Percentiles rank a stretch among this genome's conserved stretches.
phyloP scores from a whole-genome alignment of 2,329 filamentous ascomycete species.

The Alternaria arborescens region DNA sequence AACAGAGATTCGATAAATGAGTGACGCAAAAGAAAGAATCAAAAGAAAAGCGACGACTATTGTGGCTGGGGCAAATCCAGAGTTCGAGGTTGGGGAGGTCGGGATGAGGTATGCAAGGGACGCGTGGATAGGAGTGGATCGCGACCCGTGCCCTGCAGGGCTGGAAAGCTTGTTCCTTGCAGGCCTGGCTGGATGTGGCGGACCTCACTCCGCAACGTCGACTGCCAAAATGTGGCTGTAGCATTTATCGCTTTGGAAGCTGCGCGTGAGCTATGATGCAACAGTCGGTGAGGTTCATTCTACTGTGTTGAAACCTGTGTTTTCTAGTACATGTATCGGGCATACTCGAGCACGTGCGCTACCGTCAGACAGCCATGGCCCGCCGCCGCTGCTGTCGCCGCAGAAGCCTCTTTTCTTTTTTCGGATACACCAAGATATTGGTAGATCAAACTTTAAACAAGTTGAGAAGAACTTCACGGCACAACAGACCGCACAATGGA shows the following conservation, averaged over 20 bases:
- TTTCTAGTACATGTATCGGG: conserved; percentile 4
- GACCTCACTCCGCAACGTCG: conserved; percentile 5
- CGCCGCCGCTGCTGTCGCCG: not conserved
- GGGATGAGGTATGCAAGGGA: conserved; percentile 24
- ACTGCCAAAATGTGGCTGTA: conserved; percentile 5
- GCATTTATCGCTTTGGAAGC: conserved; percentile 1
- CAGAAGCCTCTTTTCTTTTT: not conserved
- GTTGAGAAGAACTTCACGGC: not conserved
- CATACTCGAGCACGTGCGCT: conserved; percentile 3
- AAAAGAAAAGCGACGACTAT: conserved; percentile 6
- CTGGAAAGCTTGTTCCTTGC: conserved; percentile 16
- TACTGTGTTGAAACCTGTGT: conserved; percentile 11
- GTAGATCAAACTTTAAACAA: conserved; percentile 2
- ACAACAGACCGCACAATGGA: not conserved
- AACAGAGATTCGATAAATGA: not conserved
- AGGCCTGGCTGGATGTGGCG: conserved; percentile 10
- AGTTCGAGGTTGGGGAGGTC: conserved; percentile 16
- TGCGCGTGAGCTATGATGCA: conserved; percentile 1
- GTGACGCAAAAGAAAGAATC: not conserved
- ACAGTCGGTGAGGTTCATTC: conserved; percentile 1
- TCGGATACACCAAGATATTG: not conserved
- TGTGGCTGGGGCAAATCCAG: conserved; percentile 26
- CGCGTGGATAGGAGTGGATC: conserved; percentile 20
- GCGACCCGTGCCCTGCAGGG: conserved; percentile 12
- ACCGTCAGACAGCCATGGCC: conserved; percentile 1